phyloP scores from a whole-genome alignment of 2,329 filamentous ascomycete species.

The Diplodia corticola region DNA sequence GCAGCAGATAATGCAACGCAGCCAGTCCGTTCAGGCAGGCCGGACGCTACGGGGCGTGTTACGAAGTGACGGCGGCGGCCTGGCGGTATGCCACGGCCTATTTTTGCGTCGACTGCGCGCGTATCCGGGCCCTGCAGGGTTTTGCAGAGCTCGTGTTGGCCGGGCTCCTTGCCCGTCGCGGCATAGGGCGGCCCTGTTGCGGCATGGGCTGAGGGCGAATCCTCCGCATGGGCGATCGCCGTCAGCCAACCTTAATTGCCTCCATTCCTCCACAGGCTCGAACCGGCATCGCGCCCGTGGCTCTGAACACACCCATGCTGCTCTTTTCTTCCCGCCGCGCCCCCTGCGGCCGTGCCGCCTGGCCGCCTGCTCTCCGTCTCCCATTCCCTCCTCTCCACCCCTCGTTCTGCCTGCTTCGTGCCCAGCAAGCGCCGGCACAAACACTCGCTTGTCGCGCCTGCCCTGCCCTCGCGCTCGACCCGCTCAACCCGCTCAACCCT shows the following conservation, averaged over 20 bases:
- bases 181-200: background rate
- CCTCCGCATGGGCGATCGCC: slow-evolving; percentile 15
- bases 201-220: slow-evolving; percentile 10
- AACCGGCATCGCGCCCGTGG: slow-evolving; percentile 1
- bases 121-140: too few species aligned
- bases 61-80: too few species aligned
- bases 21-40: too few species aligned
- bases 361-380: background rate
- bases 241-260: slow-evolving; percentile 15
- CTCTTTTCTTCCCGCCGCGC: slow-evolving; percentile 3
- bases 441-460: slow-evolving; percentile 13
- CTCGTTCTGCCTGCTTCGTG: background rate
- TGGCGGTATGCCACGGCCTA: background rate
- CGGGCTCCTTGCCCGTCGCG: slow-evolving; percentile 16
- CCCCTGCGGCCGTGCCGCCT: background rate
- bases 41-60: background rate
- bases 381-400: background rate
- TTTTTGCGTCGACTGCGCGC: background rate
- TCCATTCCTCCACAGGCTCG: slow-evolving; percentile 18
- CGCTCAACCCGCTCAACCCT: too few species aligned
- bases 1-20: background rate
- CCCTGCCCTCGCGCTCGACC: background rate
- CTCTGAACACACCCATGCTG: slow-evolving; percentile 3
- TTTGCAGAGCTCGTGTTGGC: slow-evolving; percentile 1
- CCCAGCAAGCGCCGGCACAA: background rate